Base-by-base conservation (phyloP, 164 flowering plant genomes). In the Piper betle region DNA sequence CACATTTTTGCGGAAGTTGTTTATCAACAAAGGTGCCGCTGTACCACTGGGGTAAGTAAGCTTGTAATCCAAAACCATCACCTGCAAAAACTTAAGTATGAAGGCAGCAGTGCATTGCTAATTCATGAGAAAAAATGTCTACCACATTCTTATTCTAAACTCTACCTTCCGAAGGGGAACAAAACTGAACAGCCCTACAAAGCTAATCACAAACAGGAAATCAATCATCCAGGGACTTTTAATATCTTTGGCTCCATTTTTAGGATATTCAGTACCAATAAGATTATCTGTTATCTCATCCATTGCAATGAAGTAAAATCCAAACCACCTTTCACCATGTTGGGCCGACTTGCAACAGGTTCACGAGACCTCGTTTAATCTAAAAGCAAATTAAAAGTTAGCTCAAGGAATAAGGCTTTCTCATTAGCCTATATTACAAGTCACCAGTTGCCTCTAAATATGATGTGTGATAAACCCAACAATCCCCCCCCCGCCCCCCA, bases 1-100 rank as follows among this genome's bases (percentile, higher is more conserved):
- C 99, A 18, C 85, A n/a, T 59, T 71, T 68, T 78, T 68, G 99
- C 90, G 99, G 65, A 93, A 93, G 69, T 97, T 90, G 70, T 93
- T 93, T 33, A 93, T 93, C 74, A 93, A 69, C 96, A 86, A 81
- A 52, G 97, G 97, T 18, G 99, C 90, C 50, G 97, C 99, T 38
- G 99, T 93, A 54, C 97, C 99, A 74, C 99, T 90, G 11, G 99
- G 99, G 67, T 88, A 93, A 33, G 97, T 90, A 64, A 93, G 95
- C 75, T 88, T 86, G 77, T 86, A 88, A 63, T 87, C 95, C 84
- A 93, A 57, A 57, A 90, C 88, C 97, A 90, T 90, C 60, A 90
- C 84, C 98, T 93, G 25, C 53, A 25, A 48, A 55, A 61, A 55
- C 33, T 25, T 25, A 25, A 25, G 33, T 25, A n/a, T n/a, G 15